Evolutionary conservation across 2,329 filamentous ascomycete genomes (phyloP), one percentile per base, ranked within the genome.

Genomic region (Pseudocercospora fuligena): DNA sequence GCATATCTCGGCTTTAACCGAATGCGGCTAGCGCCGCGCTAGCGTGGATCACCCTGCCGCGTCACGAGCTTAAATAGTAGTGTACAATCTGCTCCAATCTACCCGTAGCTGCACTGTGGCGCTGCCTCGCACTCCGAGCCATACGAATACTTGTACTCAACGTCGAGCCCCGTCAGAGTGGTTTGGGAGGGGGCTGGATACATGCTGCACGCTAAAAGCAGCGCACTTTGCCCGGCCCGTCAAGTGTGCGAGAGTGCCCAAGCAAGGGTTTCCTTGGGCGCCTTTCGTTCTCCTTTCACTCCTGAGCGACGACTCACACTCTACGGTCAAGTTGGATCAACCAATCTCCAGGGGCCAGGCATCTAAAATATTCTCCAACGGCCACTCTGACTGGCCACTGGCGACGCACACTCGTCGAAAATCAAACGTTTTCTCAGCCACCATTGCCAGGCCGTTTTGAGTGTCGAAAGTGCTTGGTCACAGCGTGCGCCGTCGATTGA

Each of bases 331-430:
- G 6, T 49, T n/a, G n/a, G 6, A n/a, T 19, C n/a, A 8, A 12
- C 46, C 46, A 54, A 54, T 54, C 51, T 54, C 51, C 51, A 54
- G 51, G 51, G 51, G 51, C 46, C 51, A 54, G 51, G 51, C 51
- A 29, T 8, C 25, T 54, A n/a, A 54, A 5, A 29, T n/a, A 31
- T 29, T 54, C 25, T 27, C 9, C 1, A 54, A 31, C 51, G 25
- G 11, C 51, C 14, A 21, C 25, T n/a, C 51, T 29, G 21, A 54
- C 21, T 54, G 51, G 51, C 25, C 51, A 8, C 16, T 29, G 51
- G 51, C 4, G 19, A 51, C 47, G 51, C 51, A 31, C 51, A 31
- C 25, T 29, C 49, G 25, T 27, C 51, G 51, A 16, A 56, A 56
- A 33, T 56, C 51, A 27, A 31, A 27, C 51, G 51, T 56, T 19